phyloP scores from a whole-genome alignment of 176 grass and related monocot species.

The Olyra latifolia region DNA sequence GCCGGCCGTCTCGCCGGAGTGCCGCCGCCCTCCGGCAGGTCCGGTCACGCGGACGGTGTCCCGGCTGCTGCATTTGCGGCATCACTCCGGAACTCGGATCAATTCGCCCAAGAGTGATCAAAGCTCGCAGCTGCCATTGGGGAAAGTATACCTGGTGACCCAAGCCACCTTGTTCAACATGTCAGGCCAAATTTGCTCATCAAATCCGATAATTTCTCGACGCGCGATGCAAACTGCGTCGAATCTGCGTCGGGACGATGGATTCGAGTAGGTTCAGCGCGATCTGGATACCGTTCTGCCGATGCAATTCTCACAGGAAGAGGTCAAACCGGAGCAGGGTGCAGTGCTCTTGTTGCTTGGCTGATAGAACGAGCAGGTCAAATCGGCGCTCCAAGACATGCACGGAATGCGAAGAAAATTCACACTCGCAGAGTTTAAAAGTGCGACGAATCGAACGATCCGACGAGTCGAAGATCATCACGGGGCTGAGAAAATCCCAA shows the following conservation, averaged over 20 bases:
- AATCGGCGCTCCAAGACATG: not conserved
- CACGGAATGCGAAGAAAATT: not conserved
- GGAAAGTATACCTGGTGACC: not conserved
- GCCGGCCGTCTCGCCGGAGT: constrained; percentile 34
- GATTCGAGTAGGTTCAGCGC: not conserved
- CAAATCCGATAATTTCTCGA: not conserved
- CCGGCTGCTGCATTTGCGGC: constrained; percentile 35
- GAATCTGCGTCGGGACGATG: not conserved
- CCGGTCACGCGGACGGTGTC: not conserved
- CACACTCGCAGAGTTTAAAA: not conserved
- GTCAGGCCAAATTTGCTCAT: not conserved
- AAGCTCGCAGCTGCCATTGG: not conserved
- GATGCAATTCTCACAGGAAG: not conserved
- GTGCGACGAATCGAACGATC: not conserved
- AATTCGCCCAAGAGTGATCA: not conserved
- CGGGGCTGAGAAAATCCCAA: not conserved
- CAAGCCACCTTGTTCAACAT: not conserved
- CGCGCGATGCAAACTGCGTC: not conserved
- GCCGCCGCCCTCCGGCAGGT: not conserved
- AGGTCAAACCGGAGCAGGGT: constrained; percentile 37
- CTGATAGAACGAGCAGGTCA: not conserved
- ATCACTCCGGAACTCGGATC: accelerated
- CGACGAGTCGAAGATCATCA: not conserved
- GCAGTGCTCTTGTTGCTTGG: not conserved
- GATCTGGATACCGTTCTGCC: not conserved